Base-by-base conservation (phyloP, 2,329 filamentous ascomycete genomes). In the Cadophora luteo-olivacea region DNA sequence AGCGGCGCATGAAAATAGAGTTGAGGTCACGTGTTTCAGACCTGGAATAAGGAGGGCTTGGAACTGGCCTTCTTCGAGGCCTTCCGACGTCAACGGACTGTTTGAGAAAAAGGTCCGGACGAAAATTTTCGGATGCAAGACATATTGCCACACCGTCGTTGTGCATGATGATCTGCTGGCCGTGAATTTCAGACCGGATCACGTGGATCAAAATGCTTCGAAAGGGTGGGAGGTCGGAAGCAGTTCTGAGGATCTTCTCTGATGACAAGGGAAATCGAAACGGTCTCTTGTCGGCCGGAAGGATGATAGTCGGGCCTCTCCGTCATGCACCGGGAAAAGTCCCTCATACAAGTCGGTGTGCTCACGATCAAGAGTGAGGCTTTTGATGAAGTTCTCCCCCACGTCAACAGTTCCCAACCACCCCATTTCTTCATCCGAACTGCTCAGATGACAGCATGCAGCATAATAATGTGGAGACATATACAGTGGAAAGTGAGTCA, bases 401-500 rank as follows among this genome's bases (percentile, higher is more conserved):
- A 32, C 61, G 19, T 5, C 52, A 57, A 24, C 12, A 9, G 22
- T 57, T 58, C 41, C 64, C 66, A 65, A 65, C 61, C 66, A 58
- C 66, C 66, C 29, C 41, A 66, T 64, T 48, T 48, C 38, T 58
- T 61, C 58, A 64, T 69, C 67, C 58, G 48, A 64, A 36, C 48
- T 65, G 64, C 24, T 64, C 66, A 57, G 62, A 72, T 74, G 72
- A 74, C 70, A 69, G 66, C 66, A 66, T 65, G 19, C 60, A 60
- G 70, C 73, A 73, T 70, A 14, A 61, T 22, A 58, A 58, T 65
- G 73, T 72, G 72, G 72, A 68, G 70, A 71, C 54, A 64, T 60
- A 58, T 52, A 70, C 69, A 73, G 69, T 66, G 58, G 33, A 70
- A 24, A 69, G 66, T 76, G 75, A 77, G 75, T 77, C 75, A 73